Evolutionary conservation across 441 rosid genomes (phyloP).

Genomic region (Pelargonium myrrhifolium): DNA sequence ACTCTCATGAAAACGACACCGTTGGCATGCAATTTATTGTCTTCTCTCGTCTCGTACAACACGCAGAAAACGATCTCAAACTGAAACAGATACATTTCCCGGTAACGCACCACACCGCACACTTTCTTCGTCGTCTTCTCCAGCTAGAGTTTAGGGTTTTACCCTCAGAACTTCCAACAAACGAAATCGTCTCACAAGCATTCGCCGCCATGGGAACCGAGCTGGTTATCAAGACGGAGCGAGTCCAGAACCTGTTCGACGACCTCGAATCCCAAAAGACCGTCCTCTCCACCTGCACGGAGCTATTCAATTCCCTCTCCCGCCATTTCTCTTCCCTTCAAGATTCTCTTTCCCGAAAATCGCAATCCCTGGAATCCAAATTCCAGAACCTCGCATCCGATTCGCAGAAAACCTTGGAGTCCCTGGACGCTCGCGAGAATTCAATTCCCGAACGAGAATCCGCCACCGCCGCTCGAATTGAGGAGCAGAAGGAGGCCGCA

Average conservation of each 20-base stretch:
- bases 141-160: constrained; percentile 3
- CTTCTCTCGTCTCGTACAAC: too few relatives aligned
- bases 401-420: constrained; percentile 25
- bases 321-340: constrained; percentile 36
- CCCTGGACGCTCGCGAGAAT: constrained; percentile 29
- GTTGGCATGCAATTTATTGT: too few relatives aligned
- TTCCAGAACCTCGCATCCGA: constrained; percentile 29
- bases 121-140: not conserved
- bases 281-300: constrained; percentile 35
- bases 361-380: constrained; percentile 34
- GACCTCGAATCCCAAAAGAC: constrained; percentile 36
- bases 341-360: constrained; percentile 29
- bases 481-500: constrained; percentile 27
- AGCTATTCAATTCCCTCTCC: constrained; percentile 36
- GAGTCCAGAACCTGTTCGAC: constrained; percentile 33
- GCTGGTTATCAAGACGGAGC: constrained; percentile 24
- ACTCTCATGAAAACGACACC: too few relatives aligned
- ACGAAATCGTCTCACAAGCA: not conserved
- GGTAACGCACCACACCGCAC: not conserved
- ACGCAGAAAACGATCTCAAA: not conserved
- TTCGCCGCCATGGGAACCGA: constrained; percentile 27
- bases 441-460: constrained; percentile 41
- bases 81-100: not conserved
- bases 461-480: constrained; percentile 24
- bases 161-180: not conserved